Conservation (phyloP, 306 rosid genomes). For the Glycine tomentella region DNA sequence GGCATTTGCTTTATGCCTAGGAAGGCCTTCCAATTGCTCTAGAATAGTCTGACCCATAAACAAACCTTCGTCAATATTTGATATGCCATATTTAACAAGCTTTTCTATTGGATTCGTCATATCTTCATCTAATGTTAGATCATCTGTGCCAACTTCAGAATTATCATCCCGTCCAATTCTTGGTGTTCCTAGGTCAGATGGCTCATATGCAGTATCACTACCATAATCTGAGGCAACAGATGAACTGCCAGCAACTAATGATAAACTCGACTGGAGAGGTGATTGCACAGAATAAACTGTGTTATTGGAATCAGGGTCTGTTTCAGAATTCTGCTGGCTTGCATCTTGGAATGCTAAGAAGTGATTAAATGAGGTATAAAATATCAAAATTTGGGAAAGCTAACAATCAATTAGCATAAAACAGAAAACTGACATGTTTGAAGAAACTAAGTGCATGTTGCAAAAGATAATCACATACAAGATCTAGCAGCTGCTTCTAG, state of each 20-base stretch:
- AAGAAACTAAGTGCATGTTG: slow-evolving; percentile 43
- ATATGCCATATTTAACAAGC: slow-evolving; percentile 83
- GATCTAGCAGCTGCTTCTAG: slow-evolving; percentile 98
- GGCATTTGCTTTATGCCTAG: slow-evolving; percentile 79
- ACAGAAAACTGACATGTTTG: slow-evolving; percentile 37
- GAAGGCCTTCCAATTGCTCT: slow-evolving; percentile 98
- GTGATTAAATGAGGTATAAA: slow-evolving; percentile 44
- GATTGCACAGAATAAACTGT: slow-evolving; percentile 61
- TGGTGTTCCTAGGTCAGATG: slow-evolving; percentile 90
- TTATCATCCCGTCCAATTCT: slow-evolving; percentile 74
- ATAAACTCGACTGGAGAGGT: slow-evolving; percentile 67
- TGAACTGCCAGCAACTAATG: slow-evolving; percentile 78
- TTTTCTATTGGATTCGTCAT: slow-evolving; percentile 84
- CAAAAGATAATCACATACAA: slow-evolving; percentile 72
- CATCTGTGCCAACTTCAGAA: slow-evolving; percentile 85
- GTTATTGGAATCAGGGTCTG: slow-evolving; percentile 60
- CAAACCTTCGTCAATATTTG: slow-evolving; percentile 95
- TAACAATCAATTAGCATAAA: slow-evolving; percentile 43
- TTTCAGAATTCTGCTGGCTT: slow-evolving; percentile 67
- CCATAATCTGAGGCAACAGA: slow-evolving; percentile 90
- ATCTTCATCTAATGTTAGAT: slow-evolving; percentile 86
- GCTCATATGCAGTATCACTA: slow-evolving; percentile 92
- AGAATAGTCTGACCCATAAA: slow-evolving; percentile 97
- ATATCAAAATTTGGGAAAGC: slow-evolving; percentile 43
- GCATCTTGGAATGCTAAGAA: slow-evolving; percentile 89